Evolutionary conservation across 2,329 filamentous ascomycete genomes (phyloP).

Genomic region (Neurospora sp.): DNA sequence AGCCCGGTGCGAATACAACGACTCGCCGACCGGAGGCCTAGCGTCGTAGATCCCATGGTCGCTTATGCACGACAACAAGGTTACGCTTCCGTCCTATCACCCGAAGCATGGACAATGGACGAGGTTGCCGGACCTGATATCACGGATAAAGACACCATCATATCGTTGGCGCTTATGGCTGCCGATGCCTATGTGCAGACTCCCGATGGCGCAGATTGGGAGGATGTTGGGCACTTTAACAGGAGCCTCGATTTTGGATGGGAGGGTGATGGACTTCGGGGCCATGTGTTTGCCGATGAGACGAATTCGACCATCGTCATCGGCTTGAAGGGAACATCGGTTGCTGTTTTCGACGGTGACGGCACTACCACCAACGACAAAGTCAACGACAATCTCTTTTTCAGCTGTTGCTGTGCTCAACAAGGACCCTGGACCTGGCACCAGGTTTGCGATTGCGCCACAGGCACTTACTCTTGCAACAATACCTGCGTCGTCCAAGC

Average conservation of each 20-base stretch:
- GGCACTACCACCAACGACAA: constrained; percentile 97
- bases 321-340: constrained; percentile 82
- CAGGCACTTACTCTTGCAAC: constrained; percentile 81
- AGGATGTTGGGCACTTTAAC: constrained; percentile 75
- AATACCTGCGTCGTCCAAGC: constrained; percentile 75
- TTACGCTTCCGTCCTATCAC: constrained; percentile 55
- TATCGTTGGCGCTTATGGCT: constrained; percentile 81
- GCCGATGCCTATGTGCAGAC: constrained; percentile 78
- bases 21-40: constrained; percentile 66
- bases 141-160: constrained; percentile 72
- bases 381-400: constrained; percentile 94
- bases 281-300: constrained; percentile 85
- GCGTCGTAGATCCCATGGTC: constrained; percentile 70
- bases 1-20: constrained; percentile 64
- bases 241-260: constrained; percentile 85
- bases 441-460: constrained; percentile 88
- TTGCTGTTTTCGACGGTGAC: constrained; percentile 90
- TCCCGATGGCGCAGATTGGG: constrained; percentile 67
- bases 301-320: constrained; percentile 82
- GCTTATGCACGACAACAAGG: constrained; percentile 61
- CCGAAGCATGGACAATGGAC: constrained; percentile 75
- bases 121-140: constrained; percentile 70
- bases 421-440: constrained; percentile 85
- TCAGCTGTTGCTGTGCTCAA: constrained; percentile 94
- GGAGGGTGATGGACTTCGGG: constrained; percentile 79